Conservation (phyloP, 306 rosid species). For the Dicorynia guianensis region DNA sequence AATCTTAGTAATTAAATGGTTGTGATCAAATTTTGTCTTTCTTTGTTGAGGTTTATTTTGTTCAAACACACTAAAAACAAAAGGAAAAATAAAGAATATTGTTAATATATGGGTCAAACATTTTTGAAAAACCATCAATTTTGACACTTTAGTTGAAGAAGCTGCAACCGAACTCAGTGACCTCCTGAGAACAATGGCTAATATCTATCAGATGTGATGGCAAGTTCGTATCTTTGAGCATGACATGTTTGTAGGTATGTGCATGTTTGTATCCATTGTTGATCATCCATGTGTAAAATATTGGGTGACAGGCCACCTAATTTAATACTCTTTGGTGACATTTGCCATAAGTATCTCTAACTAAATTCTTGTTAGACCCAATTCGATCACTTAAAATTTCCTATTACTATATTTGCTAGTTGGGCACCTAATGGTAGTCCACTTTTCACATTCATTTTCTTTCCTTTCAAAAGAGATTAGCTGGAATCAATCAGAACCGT, state of each 20-base stretch:
- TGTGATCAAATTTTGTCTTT: too few species aligned
- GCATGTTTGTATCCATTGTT: neutral
- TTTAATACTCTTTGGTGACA: constrained; percentile 33
- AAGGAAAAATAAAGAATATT: too few species aligned
- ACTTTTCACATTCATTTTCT: constrained; percentile 9
- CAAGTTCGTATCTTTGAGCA: constrained; percentile 36
- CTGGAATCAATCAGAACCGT: constrained; percentile 19
- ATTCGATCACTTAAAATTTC: constrained; percentile 46
- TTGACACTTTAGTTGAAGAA: constrained; percentile 36
- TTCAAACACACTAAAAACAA: too few species aligned
- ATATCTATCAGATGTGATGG: neutral
- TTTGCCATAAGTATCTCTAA: constrained; percentile 54
- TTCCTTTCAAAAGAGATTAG: constrained; percentile 38
- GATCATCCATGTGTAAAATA: constrained; percentile 51
- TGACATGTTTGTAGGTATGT: constrained; percentile 20
- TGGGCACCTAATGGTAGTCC: constrained; percentile 29
- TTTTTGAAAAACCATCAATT: neutral
- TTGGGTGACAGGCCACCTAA: constrained; percentile 59
- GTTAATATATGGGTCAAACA: constrained; percentile 14
- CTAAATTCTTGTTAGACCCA: constrained; percentile 62
- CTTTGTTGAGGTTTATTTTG: too few species aligned
- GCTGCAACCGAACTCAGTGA: constrained; percentile 10
- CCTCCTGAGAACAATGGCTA: neutral
- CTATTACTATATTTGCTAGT: constrained; percentile 14
- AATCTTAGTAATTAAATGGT: too few species aligned